Percentiles rank a stretch among this genome's conserved stretches.
phyloP scores from a whole-genome alignment of 805 yeast genomes.

The Starmera dryadoides region DNA sequence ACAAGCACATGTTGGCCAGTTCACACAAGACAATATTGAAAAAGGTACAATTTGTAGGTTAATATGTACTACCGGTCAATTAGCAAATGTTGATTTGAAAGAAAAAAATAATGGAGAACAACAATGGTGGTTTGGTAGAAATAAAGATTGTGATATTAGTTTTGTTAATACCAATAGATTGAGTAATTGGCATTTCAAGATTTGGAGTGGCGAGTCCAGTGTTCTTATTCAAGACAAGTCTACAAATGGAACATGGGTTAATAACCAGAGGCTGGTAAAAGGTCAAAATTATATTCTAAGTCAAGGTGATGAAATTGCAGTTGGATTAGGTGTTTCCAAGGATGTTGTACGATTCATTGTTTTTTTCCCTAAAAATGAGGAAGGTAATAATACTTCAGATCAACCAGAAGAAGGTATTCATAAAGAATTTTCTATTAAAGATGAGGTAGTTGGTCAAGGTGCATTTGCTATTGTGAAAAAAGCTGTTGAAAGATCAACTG shows the following conservation, averaged over 20 bases:
- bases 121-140: conserved; percentile 73
- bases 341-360: conserved; percentile 52
- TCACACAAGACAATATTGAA: conserved; percentile 27
- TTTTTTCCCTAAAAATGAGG: conserved; percentile 22
- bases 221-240: conserved; percentile 54
- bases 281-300: conserved; percentile 73
- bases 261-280: conserved; percentile 64
- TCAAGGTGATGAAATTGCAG: conserved; percentile 90
- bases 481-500: conserved; percentile 80
- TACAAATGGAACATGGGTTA: conserved; percentile 90
- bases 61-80: conserved; percentile 54
- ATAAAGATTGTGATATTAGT: conserved; percentile 53
- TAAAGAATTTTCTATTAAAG: conserved; percentile 67
- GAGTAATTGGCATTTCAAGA: conserved; percentile 66
- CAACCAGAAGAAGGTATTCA: conserved; percentile 39
- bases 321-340: conserved; percentile 76
- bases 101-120: conserved; percentile 27
- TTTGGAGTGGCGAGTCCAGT: conserved; percentile 57
- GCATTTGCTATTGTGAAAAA: conserved; percentile 95
- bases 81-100: conserved; percentile 37
- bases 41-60: conserved; percentile 43
- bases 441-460: conserved; percentile 93
- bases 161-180: conserved; percentile 56
- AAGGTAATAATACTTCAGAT: conserved; percentile 9
- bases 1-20: conserved; percentile 30